A percentile compares a stretch with the other conserved stretches of the same genome.
These are phyloP conservation scores for Termitomyces sp. DNA, from an alignment of 768 basidiomycete genomes.

Conservation along the genomic window DNA sequence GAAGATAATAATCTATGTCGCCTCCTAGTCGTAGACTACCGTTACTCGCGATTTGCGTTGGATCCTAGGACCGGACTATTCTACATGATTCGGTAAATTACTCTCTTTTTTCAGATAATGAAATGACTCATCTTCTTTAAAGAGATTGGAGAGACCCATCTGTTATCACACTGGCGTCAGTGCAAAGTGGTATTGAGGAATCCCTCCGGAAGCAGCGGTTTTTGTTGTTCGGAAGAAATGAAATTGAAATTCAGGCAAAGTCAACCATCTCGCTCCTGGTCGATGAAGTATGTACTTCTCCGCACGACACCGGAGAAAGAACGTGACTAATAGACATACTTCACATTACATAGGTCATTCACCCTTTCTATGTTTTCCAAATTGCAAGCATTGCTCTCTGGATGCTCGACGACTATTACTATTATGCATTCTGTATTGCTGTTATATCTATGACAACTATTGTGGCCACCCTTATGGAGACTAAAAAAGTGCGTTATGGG, in stretches of 20 bases:
- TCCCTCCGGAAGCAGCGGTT: constrained; percentile 58
- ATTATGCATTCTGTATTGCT: constrained; percentile 96
- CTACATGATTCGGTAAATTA: constrained; percentile 66
- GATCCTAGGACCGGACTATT: constrained; percentile 85
- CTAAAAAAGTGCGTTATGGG: constrained; percentile 64
- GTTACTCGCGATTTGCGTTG: constrained; percentile 87
- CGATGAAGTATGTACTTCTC: constrained; percentile 66
- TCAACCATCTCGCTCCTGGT: constrained; percentile 72
- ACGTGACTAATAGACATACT: background rate
- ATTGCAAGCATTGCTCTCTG: constrained; percentile 92
- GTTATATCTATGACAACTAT: constrained; percentile 87
- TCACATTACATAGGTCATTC: constrained; percentile 59
- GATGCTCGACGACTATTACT: constrained; percentile 94
- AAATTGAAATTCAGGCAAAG: constrained; percentile 89
- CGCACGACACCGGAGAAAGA: background rate
- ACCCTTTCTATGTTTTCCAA: constrained; percentile 99
- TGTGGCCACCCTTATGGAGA: constrained; percentile 83
- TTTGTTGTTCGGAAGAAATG: constrained; percentile 77
- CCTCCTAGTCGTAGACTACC: constrained; percentile 80
- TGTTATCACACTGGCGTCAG: constrained; percentile 59
- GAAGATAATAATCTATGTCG: constrained; percentile 38
- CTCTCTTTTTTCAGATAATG: background rate
- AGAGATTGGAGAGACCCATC: constrained; percentile 90
- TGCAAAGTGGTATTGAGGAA: constrained; percentile 62
- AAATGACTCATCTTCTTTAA: constrained; percentile 3